Conservation (phyloP, 805 yeast genomes). For the Candida insectalens region DNA sequence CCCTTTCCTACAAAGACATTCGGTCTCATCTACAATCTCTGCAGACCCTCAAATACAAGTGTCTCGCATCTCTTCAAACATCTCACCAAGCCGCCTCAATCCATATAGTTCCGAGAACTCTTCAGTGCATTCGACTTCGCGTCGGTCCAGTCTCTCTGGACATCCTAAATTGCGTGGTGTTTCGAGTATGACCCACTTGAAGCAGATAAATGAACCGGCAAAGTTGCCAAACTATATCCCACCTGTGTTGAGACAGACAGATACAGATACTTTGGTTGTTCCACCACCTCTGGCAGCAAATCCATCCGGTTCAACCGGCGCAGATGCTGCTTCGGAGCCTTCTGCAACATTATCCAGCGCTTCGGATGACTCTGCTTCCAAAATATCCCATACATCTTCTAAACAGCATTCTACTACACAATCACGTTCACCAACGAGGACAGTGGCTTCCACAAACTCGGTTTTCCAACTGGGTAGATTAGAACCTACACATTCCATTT, state of each 20-base stretch:
- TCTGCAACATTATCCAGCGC: not conserved
- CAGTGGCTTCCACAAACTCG: not conserved
- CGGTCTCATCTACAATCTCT: not conserved
- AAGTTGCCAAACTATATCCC: constrained; percentile 38
- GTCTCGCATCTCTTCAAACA: not conserved
- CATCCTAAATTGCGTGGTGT: not conserved
- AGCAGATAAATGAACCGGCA: constrained; percentile 37
- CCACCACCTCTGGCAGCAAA: not conserved
- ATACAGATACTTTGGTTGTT: constrained; percentile 1
- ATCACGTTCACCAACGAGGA: no score
- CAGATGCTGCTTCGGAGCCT: not conserved
- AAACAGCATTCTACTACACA: not conserved
- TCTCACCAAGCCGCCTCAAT: not conserved
- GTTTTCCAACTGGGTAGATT: constrained; percentile 6
- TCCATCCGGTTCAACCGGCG: not conserved
- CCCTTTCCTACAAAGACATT: not conserved
- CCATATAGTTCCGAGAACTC: not conserved
- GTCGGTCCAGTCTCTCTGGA: not conserved
- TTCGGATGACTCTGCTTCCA: not conserved
- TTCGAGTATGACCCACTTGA: constrained; percentile 3
- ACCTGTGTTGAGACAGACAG: constrained; percentile 38
- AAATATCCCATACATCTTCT: not conserved
- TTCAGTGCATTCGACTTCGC: not conserved
- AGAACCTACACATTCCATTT: constrained; percentile 43
- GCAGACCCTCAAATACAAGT: no score